Evolutionary conservation across 169 alveolate species (phyloP), one percentile per base, ranked within the genome.

Genomic region (Plasmodium gaboni): DNA sequence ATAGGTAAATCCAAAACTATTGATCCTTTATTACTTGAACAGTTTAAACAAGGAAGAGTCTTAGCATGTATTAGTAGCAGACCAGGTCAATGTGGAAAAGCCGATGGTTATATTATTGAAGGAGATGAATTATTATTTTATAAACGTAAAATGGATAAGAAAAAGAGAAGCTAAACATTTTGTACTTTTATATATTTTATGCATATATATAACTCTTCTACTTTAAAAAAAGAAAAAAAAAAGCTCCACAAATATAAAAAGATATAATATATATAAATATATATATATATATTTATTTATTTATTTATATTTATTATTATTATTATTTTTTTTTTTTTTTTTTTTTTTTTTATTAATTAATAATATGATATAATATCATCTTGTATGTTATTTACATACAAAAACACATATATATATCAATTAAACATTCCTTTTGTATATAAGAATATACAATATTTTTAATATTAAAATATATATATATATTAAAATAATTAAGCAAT

Each of bases 81-180:
- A 90, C 99, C 99, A 19, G 99, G 99, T n/a, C 99, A 98, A 93
- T 93, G 97, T 73, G 99, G 99, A 22, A 97, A 99, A 88, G 98
- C 98, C 53, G 99, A 98, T 85, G 99, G 99, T 32, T 98, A 97
- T 94, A 96, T 98, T 86, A 96, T 98, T 57, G 99, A 98, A 96
- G 99, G 99, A 83, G 99, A 96, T 89, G 99, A 98, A 93, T 97
- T 98, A 89, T 97, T 95, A 94, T 98, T 98, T 97, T 98, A 99
- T 97, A 94, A 97, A 95, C 97, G 97, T 94, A 98, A 98, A 94
- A 93, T 98, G 94, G 99, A 98, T 94, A 97, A 97, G 98, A 98
- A 97, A 98, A 97, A 97, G 96, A 94, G 97, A 88, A 87, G 70
- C 76, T 93, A 88, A 89, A 74, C 24, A 68, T 17, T 68, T 17